These are phyloP conservation scores for Boletus speciosus DNA, from an alignment of 768 basidiomycete species.

Conservation along the genomic window DNA sequence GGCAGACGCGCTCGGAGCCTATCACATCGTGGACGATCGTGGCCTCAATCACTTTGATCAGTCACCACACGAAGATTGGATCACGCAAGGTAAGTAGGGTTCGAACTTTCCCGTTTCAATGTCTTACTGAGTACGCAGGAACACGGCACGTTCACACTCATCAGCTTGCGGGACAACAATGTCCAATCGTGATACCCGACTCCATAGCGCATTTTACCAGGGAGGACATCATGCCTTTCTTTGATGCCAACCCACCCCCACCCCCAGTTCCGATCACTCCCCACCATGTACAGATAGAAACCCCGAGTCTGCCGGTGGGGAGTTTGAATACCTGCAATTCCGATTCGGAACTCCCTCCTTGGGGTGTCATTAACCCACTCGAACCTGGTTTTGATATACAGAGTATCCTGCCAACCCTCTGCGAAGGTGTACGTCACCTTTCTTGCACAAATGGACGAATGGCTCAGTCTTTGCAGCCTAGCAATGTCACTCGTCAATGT, in stretches of 20 bases:
- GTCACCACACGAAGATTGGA: background rate
- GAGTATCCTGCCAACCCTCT: background rate
- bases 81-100: constrained; percentile 1
- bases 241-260: background rate
- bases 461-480: background rate
- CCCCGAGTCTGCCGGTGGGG: background rate
- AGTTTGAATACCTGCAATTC: background rate
- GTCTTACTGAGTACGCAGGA: constrained; percentile 5
- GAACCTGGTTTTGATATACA: background rate
- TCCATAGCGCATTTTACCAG: background rate
- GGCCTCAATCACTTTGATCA: background rate
- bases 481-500: background rate
- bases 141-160: background rate
- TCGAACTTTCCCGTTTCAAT: background rate
- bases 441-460: background rate
- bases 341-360: background rate
- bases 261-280: background rate
- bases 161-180: background rate
- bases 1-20: background rate
- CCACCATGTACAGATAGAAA: background rate
- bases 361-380: background rate
- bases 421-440: constrained; percentile 2
- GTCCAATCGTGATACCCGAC: too few species aligned
- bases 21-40: background rate
- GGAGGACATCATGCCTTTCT: background rate